A percentile compares a stretch with the other conserved stretches of the same genome.
These are phyloP conservation scores for Euphorbia celastroides DNA, from an alignment of 441 rosid species.

Conservation along the genomic window DNA sequence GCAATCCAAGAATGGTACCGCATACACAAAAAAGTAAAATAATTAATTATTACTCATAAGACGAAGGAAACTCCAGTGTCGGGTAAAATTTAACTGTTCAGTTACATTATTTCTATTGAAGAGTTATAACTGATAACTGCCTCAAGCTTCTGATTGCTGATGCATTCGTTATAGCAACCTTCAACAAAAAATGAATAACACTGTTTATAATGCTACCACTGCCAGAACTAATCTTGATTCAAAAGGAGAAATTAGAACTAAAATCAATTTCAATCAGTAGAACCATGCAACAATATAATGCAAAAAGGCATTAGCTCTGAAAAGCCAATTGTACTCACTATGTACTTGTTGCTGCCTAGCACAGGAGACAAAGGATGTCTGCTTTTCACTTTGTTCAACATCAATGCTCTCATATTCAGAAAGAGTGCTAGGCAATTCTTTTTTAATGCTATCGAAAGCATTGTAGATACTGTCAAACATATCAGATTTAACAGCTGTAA, in stretches of 20 bases:
- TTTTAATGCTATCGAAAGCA: conserved; percentile 49
- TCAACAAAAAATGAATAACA: not conserved
- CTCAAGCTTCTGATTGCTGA: not conserved
- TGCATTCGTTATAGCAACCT: not conserved
- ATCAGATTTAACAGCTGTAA: conserved; percentile 70
- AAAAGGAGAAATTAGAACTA: not conserved
- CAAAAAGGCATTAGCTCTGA: not conserved
- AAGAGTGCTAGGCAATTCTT: conserved; percentile 27
- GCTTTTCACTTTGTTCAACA: conserved; percentile 43
- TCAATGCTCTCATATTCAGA: conserved; percentile 51
- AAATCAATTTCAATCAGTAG: not conserved
- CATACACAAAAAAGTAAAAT: not conserved
- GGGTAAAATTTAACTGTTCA: not conserved
- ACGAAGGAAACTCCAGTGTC: not conserved
- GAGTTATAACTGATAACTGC: not conserved
- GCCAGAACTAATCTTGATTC: not conserved
- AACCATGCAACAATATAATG: conserved; percentile 4
- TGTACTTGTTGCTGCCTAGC: conserved; percentile 15
- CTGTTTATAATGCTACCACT: not conserved
- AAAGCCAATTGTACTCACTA: conserved; percentile 31
- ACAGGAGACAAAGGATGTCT: conserved; percentile 14
- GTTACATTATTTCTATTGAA: not conserved
- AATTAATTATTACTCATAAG: not conserved
- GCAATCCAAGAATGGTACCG: not conserved
- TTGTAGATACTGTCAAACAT: conserved; percentile 88